Evolutionary conservation across 768 basidiomycete genomes (phyloP).

Genomic region (Candolleomyces aberdarensis): DNA sequence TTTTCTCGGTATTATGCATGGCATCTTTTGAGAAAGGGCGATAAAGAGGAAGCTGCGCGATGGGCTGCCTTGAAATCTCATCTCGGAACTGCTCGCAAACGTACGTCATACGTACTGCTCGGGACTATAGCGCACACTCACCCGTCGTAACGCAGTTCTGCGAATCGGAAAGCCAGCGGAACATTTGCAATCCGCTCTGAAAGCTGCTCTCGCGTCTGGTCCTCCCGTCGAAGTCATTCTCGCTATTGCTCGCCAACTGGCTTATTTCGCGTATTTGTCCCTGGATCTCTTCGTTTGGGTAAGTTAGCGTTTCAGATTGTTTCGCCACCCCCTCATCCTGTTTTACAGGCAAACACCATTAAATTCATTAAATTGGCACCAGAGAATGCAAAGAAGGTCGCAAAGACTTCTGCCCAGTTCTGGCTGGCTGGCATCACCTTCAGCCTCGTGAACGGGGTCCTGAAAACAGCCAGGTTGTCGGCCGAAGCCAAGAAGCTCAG

Average conservation of each 20-base stretch:
- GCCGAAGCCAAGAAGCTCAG: conserved; percentile 57
- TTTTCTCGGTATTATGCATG: conserved; percentile 87
- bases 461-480: conserved; percentile 65
- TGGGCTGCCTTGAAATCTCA: conserved; percentile 86
- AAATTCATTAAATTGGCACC: conserved; percentile 63
- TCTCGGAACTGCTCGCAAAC: conserved; percentile 80
- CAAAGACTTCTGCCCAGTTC: conserved; percentile 71
- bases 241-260: conserved; percentile 78
- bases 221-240: conserved; percentile 70
- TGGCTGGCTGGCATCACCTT: conserved; percentile 88
- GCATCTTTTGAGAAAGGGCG: conserved; percentile 57
- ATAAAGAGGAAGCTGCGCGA: conserved; percentile 66
- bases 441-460: conserved; percentile 64
- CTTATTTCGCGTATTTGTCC: conserved; percentile 84
- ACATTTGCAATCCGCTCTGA: conserved; percentile 86
- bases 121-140: not conserved
- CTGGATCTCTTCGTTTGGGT: conserved; percentile 90
- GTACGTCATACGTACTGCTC: conserved; percentile 39
- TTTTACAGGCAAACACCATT: conserved; percentile 56
- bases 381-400: conserved; percentile 55
- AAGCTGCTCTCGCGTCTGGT: conserved; percentile 53
- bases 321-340: not conserved
- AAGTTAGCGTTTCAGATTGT: conserved; percentile 19
- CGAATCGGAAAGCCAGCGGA: conserved; percentile 93
- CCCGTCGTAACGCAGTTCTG: conserved; percentile 56